Conservation (phyloP, 805 yeast species). For the Pichia cephalocereana region DNA sequence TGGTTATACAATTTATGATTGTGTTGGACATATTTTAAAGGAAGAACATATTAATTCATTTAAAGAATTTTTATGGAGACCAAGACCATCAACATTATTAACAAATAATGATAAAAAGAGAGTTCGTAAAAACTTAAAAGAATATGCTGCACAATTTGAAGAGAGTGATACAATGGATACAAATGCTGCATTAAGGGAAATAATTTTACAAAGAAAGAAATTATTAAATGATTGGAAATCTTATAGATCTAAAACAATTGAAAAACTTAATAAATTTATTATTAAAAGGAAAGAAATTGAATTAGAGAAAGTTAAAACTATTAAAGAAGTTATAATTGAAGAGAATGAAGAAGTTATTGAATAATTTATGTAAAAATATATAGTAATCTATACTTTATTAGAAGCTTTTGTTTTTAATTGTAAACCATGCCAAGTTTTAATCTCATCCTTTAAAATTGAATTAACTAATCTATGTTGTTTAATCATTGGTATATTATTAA, state of each 20-base stretch:
- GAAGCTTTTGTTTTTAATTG: slow-evolving; percentile 68
- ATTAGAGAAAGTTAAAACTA: slow-evolving; percentile 60
- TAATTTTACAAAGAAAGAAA: slow-evolving; percentile 75
- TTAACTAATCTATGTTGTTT: slow-evolving; percentile 92
- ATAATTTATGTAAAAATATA: too few relatives aligned
- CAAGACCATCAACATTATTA: slow-evolving; percentile 79
- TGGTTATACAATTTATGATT: slow-evolving; percentile 82
- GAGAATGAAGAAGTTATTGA: slow-evolving; percentile 65
- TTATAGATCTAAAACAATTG: slow-evolving; percentile 54
- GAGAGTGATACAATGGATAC: slow-evolving; percentile 95
- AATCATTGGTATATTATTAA: slow-evolving; percentile 74
- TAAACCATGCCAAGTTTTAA: slow-evolving; percentile 88
- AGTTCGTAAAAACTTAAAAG: slow-evolving; percentile 81
- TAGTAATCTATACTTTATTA: slow-evolving; percentile 3
- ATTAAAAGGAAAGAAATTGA: slow-evolving; percentile 37
- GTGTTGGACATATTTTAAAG: slow-evolving; percentile 66
- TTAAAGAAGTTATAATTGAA: slow-evolving; percentile 64
- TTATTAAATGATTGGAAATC: slow-evolving; percentile 77
- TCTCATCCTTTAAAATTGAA: slow-evolving; percentile 71
- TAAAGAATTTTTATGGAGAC: slow-evolving; percentile 93
- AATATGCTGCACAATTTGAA: slow-evolving; percentile 87
- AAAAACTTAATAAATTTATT: slow-evolving; percentile 38
- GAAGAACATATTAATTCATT: slow-evolving; percentile 76
- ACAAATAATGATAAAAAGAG: slow-evolving; percentile 70
- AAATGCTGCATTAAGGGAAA: slow-evolving; percentile 81